These are phyloP conservation scores for Vickermania ingenoplastis DNA, from an alignment of 208 protist genomes.

Conservation along the genomic window DNA sequence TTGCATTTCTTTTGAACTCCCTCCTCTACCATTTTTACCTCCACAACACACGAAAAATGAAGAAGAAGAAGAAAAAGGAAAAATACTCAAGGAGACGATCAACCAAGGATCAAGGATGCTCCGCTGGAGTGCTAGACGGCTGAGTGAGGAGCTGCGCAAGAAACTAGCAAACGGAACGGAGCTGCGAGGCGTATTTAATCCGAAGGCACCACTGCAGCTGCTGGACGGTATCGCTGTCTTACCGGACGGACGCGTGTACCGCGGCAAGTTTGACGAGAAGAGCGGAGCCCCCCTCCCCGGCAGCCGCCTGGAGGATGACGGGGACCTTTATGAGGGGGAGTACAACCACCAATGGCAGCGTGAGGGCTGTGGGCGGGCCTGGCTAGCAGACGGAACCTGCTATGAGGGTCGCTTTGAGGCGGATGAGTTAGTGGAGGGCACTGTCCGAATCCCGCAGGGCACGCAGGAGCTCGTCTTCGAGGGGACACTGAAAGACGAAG, in stretches of 20 bases:
- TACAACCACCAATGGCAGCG: slow-evolving; percentile 86
- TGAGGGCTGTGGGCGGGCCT: slow-evolving; percentile 73
- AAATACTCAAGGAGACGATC: no score
- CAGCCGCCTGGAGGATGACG: slow-evolving; percentile 82
- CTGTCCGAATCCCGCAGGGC: slow-evolving; percentile 81
- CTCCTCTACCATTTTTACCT: no score
- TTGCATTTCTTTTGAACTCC: no score
- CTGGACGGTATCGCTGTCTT: slow-evolving; percentile 55
- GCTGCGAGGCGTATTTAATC: slow-evolving; percentile 62
- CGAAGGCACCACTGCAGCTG: slow-evolving; percentile 23
- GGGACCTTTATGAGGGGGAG: slow-evolving; percentile 74
- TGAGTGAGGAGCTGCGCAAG: no score
- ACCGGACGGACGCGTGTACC: slow-evolving; percentile 72
- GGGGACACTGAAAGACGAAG: slow-evolving; percentile 68
- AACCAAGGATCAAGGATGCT: slow-evolving; percentile 13
- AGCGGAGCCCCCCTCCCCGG: slow-evolving; percentile 59
- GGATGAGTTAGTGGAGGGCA: slow-evolving; percentile 77
- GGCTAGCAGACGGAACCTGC: slow-evolving; percentile 78
- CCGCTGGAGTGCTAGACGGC: no score
- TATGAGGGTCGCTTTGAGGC: slow-evolving; percentile 67
- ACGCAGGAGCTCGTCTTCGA: slow-evolving; percentile 75
- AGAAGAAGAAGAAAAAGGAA: no score
- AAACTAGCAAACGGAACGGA: slow-evolving; percentile 54
- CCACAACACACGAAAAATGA: no score
- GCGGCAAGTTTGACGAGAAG: slow-evolving; percentile 49